Base-by-base conservation (phyloP, 371 early-diverging fungal genomes). In the Mortierella sp. region DNA sequence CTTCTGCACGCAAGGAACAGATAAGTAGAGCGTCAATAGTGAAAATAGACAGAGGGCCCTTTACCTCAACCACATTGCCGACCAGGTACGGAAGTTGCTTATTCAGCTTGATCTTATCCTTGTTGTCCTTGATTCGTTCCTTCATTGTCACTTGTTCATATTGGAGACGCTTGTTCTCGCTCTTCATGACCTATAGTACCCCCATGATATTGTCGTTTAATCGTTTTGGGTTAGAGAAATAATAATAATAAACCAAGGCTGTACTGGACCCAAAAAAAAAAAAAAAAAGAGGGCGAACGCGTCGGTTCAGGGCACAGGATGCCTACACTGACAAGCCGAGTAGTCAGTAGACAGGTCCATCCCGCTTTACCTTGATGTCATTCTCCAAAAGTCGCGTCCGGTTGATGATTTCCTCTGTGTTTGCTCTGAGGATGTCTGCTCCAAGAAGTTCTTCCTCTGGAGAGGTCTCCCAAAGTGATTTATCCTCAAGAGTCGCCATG, bases 51-150 rank as follows among this genome's bases (percentile, higher is more conserved):
- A 9, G 5, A 37, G 9, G 37, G 3, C 37, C 37, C 37, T 81
- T 66, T 82, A 96, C 93, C 90, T 99, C 99, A 30, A 99, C 98
- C 45, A 99, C 96, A 84, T 98, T 99, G 60, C 97, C 94, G 28
- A 99, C 99, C 57, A 99, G 88, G 83, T 98, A 99, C 46, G 99
- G 99, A 51, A 99, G 89, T 83, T 99, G 98, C 86, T 96, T 97
- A 87, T 99, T 99, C 83, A 99, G 83, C 84, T 97, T 96, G 82
- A 99, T 98, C 85, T 99, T 99, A 72, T 99, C 98, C 84, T 95
- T 91, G 87, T 99, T 99, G 62, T 99, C 99, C 83, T 96, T 97
- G 81, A 99, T 99, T 80, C 93, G 91, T 70, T 95, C 98, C 69
- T 92, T 92, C 95, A 94, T 94, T 29, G 90, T 86, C 37, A 83